A percentile compares a stretch with the other conserved stretches of the same genome.
Conservation (phyloP, 116 monocot genomes). For the Dioscorea cayenensis region DNA sequence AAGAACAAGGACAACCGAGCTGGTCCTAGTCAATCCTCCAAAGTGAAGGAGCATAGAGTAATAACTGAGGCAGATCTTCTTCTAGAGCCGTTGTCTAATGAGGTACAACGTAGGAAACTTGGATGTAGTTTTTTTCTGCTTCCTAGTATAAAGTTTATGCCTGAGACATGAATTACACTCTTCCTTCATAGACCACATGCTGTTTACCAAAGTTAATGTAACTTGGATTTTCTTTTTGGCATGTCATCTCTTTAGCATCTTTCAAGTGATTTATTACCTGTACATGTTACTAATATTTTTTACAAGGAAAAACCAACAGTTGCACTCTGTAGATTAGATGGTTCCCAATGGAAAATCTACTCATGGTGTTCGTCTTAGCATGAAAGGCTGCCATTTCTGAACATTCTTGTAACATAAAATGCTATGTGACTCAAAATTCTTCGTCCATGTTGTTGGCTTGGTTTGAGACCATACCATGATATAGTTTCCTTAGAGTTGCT, state of each 20-base stretch:
- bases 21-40: conserved; percentile 1
- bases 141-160: background rate
- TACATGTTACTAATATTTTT: background rate
- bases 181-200: no score
- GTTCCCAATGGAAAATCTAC: background rate
- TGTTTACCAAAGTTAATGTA: no score
- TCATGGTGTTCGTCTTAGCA: background rate
- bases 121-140: background rate
- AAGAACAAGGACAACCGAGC: conserved; percentile 6
- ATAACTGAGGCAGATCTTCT: conserved; percentile 51
- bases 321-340: background rate
- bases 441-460: background rate
- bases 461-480: background rate
- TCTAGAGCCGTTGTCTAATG: conserved; percentile 58
- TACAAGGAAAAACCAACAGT: background rate
- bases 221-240: no score
- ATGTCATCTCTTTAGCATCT: background rate
- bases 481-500: background rate
- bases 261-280: background rate
- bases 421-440: background rate
- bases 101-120: conserved; percentile 29
- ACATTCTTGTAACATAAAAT: background rate
- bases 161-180: background rate
- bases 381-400: background rate
- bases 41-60: conserved; percentile 27